Evolutionary conservation across 768 basidiomycete genomes (phyloP), one percentile per base, ranked within the genome.

Genomic region (Pleurotus eryngii): DNA sequence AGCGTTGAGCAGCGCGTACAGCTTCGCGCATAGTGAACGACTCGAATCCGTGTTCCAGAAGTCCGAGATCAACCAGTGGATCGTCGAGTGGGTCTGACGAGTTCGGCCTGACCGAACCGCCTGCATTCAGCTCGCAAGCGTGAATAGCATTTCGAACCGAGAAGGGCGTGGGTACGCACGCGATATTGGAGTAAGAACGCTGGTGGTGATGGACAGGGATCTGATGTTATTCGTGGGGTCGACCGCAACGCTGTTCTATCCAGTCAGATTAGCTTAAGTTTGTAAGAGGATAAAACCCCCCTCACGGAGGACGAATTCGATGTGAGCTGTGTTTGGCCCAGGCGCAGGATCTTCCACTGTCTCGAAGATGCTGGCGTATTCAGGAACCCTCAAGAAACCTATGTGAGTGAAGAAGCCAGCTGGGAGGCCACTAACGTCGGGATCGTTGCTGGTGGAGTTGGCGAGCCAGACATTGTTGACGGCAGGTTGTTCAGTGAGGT

Each of bases 271-370:
- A 20, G 20, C 20, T 20, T 20, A 20, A 20, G 20, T 20, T 20
- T 1, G 20, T 20, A 1, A 20, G 20, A 20, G 20, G 20, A 20
- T 20, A 20, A 20, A 20, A 20, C 20, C 20, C 20, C 20, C 20
- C 20, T 20, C 20, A 77, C 76, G 27, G 54, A 75, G 65, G 1
- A 71, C 55, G 2, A 74, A 51, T 56, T 78, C 76, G 37, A 63
- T 65, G 57, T 78, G 75, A 4, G 74, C 59, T 0, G 73, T 55
- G 15, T 63, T 63, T 9, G 70, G 68, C 0, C 78, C 77, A 26
- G 73, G 59, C 1, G 74, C 58, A 35, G 76, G 75, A 59, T 77
- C 76, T 2, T 60, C 53, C 20, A 63, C 62, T 12, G 55, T 60
- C 14, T 69, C 40, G 49, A 72, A 68, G 27, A 75, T 64, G 4